A percentile compares a stretch with the other conserved stretches of the same genome.
phyloP scores from a whole-genome alignment of 2,329 filamentous ascomycete species.

The Parastagonospora avenae region DNA sequence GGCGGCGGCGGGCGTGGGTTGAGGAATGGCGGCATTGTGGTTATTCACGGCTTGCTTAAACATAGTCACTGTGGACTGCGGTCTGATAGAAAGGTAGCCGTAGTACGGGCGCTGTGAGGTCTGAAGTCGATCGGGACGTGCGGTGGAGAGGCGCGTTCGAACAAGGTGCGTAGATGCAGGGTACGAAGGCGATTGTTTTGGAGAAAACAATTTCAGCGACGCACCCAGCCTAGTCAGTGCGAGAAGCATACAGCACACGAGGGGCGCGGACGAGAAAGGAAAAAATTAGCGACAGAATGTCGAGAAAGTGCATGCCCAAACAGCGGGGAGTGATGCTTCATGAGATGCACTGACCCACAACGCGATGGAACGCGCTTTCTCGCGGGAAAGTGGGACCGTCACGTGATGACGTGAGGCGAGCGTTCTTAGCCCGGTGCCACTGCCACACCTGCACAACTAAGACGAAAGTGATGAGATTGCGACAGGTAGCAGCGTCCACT shows the following conservation, averaged over 20 bases:
- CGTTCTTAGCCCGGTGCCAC: not conserved
- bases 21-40: slow-evolving; percentile 41
- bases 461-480: no score
- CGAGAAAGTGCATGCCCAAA: slow-evolving; percentile 26
- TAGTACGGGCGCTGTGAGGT: slow-evolving; percentile 12
- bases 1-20: slow-evolving; percentile 26
- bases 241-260: slow-evolving; percentile 48
- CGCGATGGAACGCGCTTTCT: slow-evolving; percentile 24
- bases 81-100: slow-evolving; percentile 22
- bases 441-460: not conserved
- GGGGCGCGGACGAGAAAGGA: slow-evolving; percentile 26
- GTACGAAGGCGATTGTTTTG: slow-evolving; percentile 25
- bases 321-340: slow-evolving; percentile 23
- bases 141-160: slow-evolving; percentile 20
- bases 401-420: slow-evolving; percentile 3
- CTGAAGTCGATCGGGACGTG: slow-evolving; percentile 4
- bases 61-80: slow-evolving; percentile 37
- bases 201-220: slow-evolving; percentile 38
- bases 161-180: slow-evolving; percentile 23
- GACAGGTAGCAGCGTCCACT: no score
- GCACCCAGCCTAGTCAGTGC: slow-evolving; percentile 35
- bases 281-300: slow-evolving; percentile 28
- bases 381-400: slow-evolving; percentile 3
- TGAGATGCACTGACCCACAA: slow-evolving; percentile 4
- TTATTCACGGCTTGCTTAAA: slow-evolving; percentile 49